Evolutionary conservation across 2,329 filamentous ascomycete genomes (phyloP).

Genomic region (Ceratocystis papillata): DNA sequence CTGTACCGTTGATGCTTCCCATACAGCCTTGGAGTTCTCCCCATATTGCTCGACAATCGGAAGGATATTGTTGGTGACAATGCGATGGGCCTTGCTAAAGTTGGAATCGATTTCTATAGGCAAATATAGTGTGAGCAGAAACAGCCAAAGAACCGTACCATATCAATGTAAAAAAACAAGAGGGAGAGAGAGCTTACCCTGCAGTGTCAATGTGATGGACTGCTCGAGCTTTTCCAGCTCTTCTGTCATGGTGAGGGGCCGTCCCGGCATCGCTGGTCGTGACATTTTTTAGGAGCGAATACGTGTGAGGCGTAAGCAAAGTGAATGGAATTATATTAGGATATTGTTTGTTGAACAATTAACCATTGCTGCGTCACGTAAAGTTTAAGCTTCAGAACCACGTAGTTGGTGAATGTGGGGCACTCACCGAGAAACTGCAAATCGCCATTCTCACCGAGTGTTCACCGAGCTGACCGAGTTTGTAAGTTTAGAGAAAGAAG

Average conservation of each 20-base stretch:
- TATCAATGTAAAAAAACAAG: not conserved
- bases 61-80: conserved; percentile 86
- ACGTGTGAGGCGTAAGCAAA: not conserved
- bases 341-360: not conserved
- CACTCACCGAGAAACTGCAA: conserved; percentile 2
- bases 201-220: conserved; percentile 87
- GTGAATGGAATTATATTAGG: not conserved
- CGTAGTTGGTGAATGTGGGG: conserved; percentile 7
- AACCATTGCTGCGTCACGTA: not conserved
- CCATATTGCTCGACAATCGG: conserved; percentile 92
- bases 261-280: conserved; percentile 38
- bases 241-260: conserved; percentile 70
- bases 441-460: not conserved
- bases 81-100: conserved; percentile 91
- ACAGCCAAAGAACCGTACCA: not conserved
- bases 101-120: conserved; percentile 87
- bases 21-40: conserved; percentile 84
- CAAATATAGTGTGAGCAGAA: not conserved
- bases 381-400: not conserved
- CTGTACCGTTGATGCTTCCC: conserved; percentile 84
- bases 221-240: conserved; percentile 94
- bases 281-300: conserved; percentile 35
- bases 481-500: too few species aligned
- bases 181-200: conserved; percentile 47
- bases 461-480: not conserved